Evolutionary conservation across 768 basidiomycete genomes (phyloP), one percentile per base, ranked within the genome.

Genomic region (Podaxis sp.): DNA sequence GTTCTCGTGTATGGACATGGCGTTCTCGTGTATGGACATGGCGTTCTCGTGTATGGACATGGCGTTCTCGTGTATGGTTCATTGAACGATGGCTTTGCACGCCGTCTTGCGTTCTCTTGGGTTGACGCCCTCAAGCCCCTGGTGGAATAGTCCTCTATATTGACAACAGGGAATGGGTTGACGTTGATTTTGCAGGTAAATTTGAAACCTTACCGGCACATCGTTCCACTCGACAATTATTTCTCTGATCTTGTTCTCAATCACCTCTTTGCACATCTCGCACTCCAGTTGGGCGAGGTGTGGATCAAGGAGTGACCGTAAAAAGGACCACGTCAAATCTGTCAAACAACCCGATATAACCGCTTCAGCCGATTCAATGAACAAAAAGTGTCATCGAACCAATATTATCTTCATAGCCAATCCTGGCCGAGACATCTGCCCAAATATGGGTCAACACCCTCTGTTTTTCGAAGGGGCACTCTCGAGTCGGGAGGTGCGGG

Each of bases 231-330:
- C 42, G 7, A 35, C 23, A 57, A 57, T 47, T 14, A 46, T 11
- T 32, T 47, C 46, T 14, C 44, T 64, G 0, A 59, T 64, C 36
- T 59, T 62, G 36, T 54, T 60, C 47, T 56, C 57, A 11, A 64
- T 35, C 9, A 55, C 61, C 27, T 56, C 61, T 23, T 57, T 62
- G 54, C 64, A 64, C 61, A 60, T 47, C 3, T 16, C 44, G 28
- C 28, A 40, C 11, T 28, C 25, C 11, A 57, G 11, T 10, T 32
- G 23, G 5, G 28, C 28, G n/a, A 36, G 25, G 27, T 35, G 44
- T 18, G 55, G 55, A 4, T 57, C 42, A n/a, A 47, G 28, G 18
- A 46, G 13, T n/a, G 27, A 18, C 44, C 44, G 25, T 21, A 57
- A 18, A 28, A 27, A 18, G 28, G 42, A 27, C 11, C 35, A 18